Percentiles rank a stretch among this genome's conserved stretches.
phyloP scores from a whole-genome alignment of 225 moss, liverwort and hornwort species.

The Takakia lepidozioides region DNA sequence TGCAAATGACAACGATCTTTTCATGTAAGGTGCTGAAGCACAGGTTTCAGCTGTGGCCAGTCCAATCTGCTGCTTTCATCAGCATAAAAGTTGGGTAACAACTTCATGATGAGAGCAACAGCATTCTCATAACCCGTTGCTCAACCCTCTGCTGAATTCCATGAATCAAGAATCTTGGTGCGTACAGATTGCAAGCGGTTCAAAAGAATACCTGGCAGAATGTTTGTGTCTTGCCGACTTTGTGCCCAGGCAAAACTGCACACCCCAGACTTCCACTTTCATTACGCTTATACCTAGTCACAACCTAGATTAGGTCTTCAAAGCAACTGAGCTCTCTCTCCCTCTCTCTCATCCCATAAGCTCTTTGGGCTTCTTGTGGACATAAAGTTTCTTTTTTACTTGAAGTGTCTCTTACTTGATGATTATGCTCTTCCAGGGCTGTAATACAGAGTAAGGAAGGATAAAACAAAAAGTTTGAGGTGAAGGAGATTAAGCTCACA shows the following conservation, averaged over 20 bases:
- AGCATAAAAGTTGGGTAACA: not conserved
- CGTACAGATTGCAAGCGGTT: slow-evolving; percentile 6
- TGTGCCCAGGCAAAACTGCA: slow-evolving; percentile 82
- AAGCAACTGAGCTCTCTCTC: too few relatives aligned
- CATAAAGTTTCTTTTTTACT: too few relatives aligned
- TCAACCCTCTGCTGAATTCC: too few relatives aligned
- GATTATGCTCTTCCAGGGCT: not conserved
- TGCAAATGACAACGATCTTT: slow-evolving; percentile 4
- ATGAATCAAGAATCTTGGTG: too few relatives aligned
- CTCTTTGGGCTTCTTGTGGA: not conserved
- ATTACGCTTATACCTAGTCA: too few relatives aligned
- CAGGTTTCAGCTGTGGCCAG: too few relatives aligned
- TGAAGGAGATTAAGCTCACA: slow-evolving; percentile 38
- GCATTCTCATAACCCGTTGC: too few relatives aligned
- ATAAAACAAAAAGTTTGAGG: not conserved
- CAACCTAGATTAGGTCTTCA: not conserved
- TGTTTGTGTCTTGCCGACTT: slow-evolving; percentile 28
- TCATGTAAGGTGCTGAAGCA: too few relatives aligned
- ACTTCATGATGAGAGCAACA: too few relatives aligned
- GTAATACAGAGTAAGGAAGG: not conserved
- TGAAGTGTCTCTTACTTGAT: slow-evolving; percentile 1
- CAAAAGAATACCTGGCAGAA: slow-evolving; percentile 69
- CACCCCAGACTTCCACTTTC: too few relatives aligned
- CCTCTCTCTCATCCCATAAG: too few relatives aligned
- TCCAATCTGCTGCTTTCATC: too few relatives aligned